Evolutionary conservation across 495 filamentous ascomycete species (phyloP), one percentile per base, ranked within the genome.

Genomic region (Daldinia loculata): DNA sequence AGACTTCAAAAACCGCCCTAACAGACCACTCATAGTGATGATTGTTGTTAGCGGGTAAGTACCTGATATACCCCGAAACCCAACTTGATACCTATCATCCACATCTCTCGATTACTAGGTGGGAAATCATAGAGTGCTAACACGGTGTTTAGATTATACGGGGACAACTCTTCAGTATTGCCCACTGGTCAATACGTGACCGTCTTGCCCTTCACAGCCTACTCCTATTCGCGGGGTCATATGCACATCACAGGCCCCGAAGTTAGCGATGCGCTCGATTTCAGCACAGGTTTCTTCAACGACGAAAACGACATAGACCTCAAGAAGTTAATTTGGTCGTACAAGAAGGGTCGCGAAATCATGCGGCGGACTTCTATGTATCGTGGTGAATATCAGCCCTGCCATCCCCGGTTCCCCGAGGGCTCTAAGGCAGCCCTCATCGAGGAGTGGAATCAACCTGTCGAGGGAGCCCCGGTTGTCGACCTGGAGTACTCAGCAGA

Each of bases 261-360:
- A 6, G 63, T 78, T 14, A 34, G 68, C 36, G 76, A 76, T 15
- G 74, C 77, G 1, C 66, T 78, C 9, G 76, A 82, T 55, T 84
- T 87, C 62, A 69, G 80, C 32, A 56, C 50, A 0, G 80, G 80
- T 17, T 86, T 84, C 71, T 79, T 88, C 19, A 80, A 75, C 19
- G 82, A 84, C 48, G 71, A 52, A 22, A 66, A 80, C 26, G 75
- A 77, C 14, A 61, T 85, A 55, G 81, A 84, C 55, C 22, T 84
- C 53, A 83, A 81, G 71, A 78, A 75, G 70, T 80, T 81, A 11
- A 26, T 81, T 9, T 87, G 84, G 85, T 74, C 75, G 11, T 89
- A 89, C 76, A 89, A 89, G 72, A 79, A 81, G 63, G 71, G 75
- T 9, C 82, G 87, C 6, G 88, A 90, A 61, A 83, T 90, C 67